Percentiles rank a stretch among this genome's conserved stretches.
These are phyloP conservation scores for Aspergillus aculeatinus DNA, from an alignment of 2,329 filamentous ascomycete genomes.

Conservation along the genomic window DNA sequence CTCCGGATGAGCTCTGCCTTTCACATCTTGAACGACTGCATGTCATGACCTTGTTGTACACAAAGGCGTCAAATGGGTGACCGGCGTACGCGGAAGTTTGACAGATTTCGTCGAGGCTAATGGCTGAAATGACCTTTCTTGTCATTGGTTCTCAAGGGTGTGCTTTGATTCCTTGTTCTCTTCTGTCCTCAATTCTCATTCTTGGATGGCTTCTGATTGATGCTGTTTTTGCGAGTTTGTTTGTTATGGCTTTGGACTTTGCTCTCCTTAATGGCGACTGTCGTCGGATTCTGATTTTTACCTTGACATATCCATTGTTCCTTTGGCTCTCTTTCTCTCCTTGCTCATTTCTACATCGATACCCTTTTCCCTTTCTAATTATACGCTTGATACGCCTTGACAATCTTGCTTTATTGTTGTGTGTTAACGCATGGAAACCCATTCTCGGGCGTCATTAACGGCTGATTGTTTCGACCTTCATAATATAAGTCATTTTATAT, in stretches of 20 bases:
- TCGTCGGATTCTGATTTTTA: constrained; percentile 7
- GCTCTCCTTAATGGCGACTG: constrained; percentile 3
- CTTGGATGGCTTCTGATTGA: constrained; percentile 10
- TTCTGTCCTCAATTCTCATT: background rate
- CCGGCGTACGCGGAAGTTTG: constrained; percentile 42
- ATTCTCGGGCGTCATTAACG: constrained; percentile 1
- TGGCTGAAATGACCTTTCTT: constrained; percentile 21
- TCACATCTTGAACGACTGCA: constrained; percentile 18
- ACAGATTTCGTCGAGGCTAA: constrained; percentile 23
- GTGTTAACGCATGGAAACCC: background rate
- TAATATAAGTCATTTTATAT: constrained; percentile 1
- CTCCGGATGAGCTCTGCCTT: background rate
- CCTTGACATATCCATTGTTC: constrained; percentile 3
- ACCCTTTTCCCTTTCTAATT: constrained; percentile 30
- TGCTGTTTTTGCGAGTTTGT: background rate
- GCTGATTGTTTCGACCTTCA: background rate
- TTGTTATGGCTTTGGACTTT: constrained; percentile 12
- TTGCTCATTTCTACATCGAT: constrained; percentile 30
- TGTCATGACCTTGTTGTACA: constrained; percentile 26
- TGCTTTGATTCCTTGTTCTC: constrained; percentile 6
- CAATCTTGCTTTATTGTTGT: background rate
- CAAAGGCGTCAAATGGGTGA: constrained; percentile 38
- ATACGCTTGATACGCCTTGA: background rate
- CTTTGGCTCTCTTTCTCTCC: constrained; percentile 18
- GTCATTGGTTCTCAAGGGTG: background rate